Base-by-base conservation (phyloP, 345 rosid species). In the Streptanthus diversifolius region DNA sequence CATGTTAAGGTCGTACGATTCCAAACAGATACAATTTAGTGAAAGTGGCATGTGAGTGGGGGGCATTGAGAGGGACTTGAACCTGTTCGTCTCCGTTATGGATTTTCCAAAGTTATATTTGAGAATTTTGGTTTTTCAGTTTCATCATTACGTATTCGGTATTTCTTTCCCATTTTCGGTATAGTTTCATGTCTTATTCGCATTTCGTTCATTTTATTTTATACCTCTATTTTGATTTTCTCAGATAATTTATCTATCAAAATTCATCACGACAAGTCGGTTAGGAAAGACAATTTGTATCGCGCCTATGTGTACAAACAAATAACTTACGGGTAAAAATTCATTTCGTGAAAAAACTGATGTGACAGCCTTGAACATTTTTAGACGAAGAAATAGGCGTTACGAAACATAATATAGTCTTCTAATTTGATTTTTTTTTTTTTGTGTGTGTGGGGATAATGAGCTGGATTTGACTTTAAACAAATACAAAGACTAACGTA, bases 231-330 rank as follows among this genome's bases (percentile, higher is more conserved):
- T 60, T 47, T 60, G 27, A 13, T 58, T 32, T 57, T 21, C 66
- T 45, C n/a, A 48, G 27, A 19, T 41, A 3, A 14, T 30, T 43
- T 49, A n/a, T 24, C 15, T 64, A 60, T 22, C 73, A 60, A 49
- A 59, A 27, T 2, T 57, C 36, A 7, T 58, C 45, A 67, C 68
- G 73, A 37, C 73, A 74, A 74, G 36, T 58, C 15, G 3, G 21
- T 37, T 39, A n/a, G 49, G 71, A 21, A 40, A 66, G 54, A 39
- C 7, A 21, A 9, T 15, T 53, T 54, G 61, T 36, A 35, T 69
- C 7, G 40, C 60, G 25, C 36, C 48, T 55, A 3, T 2, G 24
- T 41, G n/a, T 22, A 7, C 35, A 58, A 15, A 45, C 57, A 70
- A 10, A 59, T 36, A 25, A 17, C 60, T 48, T 48, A 17, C 51